Evolutionary conservation across 2,329 filamentous ascomycete species (phyloP).

Genomic region (Thielaviopsis musarum): DNA sequence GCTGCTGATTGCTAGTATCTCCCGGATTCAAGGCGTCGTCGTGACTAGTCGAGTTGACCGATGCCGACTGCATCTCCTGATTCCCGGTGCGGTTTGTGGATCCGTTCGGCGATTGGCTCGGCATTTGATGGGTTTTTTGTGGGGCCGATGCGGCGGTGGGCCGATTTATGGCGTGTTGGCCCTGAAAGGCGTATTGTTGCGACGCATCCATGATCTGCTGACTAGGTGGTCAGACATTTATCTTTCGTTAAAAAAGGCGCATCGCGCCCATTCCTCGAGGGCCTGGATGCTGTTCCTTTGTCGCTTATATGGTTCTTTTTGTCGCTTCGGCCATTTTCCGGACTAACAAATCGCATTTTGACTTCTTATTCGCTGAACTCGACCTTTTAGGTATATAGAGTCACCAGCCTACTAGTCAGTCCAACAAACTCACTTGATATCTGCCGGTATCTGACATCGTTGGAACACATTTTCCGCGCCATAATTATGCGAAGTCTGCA

Average conservation of each 20-base stretch:
- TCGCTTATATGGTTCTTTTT: not conserved
- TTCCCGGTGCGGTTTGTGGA: not conserved
- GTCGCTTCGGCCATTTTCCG: not conserved
- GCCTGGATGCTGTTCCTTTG: not conserved
- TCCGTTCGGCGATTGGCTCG: conserved; percentile 2
- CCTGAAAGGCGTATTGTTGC: conserved; percentile 5
- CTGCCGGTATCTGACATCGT: not conserved
- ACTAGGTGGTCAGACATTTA: conserved; percentile 9
- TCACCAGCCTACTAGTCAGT: not conserved
- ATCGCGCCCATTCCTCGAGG: not conserved
- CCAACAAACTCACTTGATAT: not conserved
- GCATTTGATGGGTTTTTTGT: conserved; percentile 1
- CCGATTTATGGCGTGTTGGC: conserved; percentile 11
- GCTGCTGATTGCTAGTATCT: not conserved
- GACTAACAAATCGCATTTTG: not conserved
- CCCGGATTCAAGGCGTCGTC: not conserved
- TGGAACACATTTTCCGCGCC: not conserved
- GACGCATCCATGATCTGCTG: conserved; percentile 10
- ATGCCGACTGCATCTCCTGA: not conserved
- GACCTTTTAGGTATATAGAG: not conserved
- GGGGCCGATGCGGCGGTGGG: conserved; percentile 9
- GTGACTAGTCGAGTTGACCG: not conserved
- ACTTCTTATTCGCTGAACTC: not conserved
- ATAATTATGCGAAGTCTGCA: not conserved
- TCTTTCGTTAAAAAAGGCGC: not conserved